These are phyloP conservation scores for Calocybe gambosa DNA, from an alignment of 1,284 basidiomycete genomes.

Conservation along the genomic window DNA sequence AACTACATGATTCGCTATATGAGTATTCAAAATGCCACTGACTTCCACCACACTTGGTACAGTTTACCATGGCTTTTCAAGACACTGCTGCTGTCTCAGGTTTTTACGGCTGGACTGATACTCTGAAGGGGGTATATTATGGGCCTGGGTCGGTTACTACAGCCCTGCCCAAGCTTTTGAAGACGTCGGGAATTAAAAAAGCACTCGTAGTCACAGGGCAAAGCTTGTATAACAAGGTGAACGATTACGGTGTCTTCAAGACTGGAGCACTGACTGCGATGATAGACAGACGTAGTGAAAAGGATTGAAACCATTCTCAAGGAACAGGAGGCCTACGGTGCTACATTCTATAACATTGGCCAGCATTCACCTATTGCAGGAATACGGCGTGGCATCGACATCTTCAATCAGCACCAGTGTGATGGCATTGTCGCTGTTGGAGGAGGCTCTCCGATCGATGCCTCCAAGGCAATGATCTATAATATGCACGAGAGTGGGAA, in stretches of 20 bases:
- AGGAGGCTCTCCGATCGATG: conserved; percentile 78
- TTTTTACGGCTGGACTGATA: conserved; percentile 57
- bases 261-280: conserved; percentile 2
- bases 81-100: conserved; percentile 29
- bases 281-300: conserved; percentile 59
- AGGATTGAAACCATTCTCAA: conserved; percentile 53
- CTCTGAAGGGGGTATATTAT: conserved; percentile 60
- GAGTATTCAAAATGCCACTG: neutral
- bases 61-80: conserved; percentile 3
- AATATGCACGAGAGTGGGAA: conserved; percentile 51
- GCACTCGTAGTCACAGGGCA: conserved; percentile 69
- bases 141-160: conserved; percentile 57
- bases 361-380: conserved; percentile 71
- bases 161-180: conserved; percentile 57
- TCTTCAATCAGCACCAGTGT: conserved; percentile 49
- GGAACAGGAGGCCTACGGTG: conserved; percentile 50
- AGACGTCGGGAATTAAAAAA: conserved; percentile 48
- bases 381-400: conserved; percentile 56
- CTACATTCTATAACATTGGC: conserved; percentile 71
- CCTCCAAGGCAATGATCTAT: conserved; percentile 65
- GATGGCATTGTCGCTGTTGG: conserved; percentile 71
- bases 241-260: conserved; percentile 8
- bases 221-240: conserved; percentile 59
- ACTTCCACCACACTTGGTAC: neutral
- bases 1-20: neutral